These are phyloP conservation scores for Camelina neglecta DNA, from an alignment of 345 rosid genomes.

Conservation along the genomic window DNA sequence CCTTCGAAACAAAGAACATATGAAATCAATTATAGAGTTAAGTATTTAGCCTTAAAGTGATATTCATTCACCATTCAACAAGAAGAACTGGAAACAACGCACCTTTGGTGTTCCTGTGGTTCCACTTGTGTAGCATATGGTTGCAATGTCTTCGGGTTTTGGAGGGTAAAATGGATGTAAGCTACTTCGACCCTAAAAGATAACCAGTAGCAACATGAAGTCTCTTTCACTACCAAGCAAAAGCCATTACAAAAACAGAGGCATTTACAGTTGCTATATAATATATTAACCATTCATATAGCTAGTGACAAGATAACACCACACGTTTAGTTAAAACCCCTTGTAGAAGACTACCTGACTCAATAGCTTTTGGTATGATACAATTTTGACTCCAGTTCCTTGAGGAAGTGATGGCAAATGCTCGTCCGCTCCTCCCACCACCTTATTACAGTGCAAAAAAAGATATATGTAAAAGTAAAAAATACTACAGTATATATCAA, in stretches of 20 bases:
- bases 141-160: slow-evolving; percentile 81
- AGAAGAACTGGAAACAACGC: slow-evolving; percentile 17
- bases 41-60: slow-evolving; percentile 5
- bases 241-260: slow-evolving; percentile 10
- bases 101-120: slow-evolving; percentile 98
- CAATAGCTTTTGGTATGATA: slow-evolving; percentile 63
- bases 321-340: neutral
- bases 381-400: slow-evolving; percentile 58
- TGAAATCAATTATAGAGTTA: slow-evolving; percentile 22
- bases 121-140: slow-evolving; percentile 98
- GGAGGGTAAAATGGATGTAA: slow-evolving; percentile 74
- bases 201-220: slow-evolving; percentile 42
- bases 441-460: slow-evolving; percentile 49
- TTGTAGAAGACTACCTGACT: slow-evolving; percentile 53
- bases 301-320: neutral
- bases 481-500: neutral
- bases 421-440: slow-evolving; percentile 79
- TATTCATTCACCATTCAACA: slow-evolving; percentile 16
- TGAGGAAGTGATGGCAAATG: slow-evolving; percentile 72
- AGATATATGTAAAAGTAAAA: neutral
- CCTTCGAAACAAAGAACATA: slow-evolving; percentile 51
- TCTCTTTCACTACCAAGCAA: slow-evolving; percentile 3
- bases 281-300: neutral
- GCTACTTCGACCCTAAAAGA: slow-evolving; percentile 73
- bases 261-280: slow-evolving; percentile 12